Base-by-base conservation (phyloP, 2,329 filamentous ascomycete genomes). In the Neocucurbitaria cava region DNA sequence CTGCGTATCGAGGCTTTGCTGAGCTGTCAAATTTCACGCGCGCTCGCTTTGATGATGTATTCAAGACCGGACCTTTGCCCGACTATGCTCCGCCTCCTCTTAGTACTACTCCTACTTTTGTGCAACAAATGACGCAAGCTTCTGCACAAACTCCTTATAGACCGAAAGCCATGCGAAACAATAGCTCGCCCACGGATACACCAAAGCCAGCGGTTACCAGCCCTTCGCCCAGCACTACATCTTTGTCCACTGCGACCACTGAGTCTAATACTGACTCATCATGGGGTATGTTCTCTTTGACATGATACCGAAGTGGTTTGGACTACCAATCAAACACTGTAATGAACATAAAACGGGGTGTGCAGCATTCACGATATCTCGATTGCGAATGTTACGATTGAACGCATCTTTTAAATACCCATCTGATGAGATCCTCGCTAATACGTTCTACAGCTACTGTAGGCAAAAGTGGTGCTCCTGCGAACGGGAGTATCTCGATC, bases 31-130 rank as follows among this genome's bases (percentile, higher is more conserved):
- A 78, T 21, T 76, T 81, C 56, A 70, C 69, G 33, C 70, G 65
- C 9, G 65, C 74, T 46, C 69, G 71, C 8, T 77, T 81, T 53
- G 72, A 77, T 30, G 53, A 60, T 24, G 71, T 82, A 21, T 82
- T 82, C 69, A 72, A 74, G 36, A 65, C 66, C 3, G 70, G 76
- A 17, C 70, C 74, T 36, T 60, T 81, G n/a, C 77, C 77, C n/a
- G 70, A 73, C 1, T 70, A 52, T 51, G 45, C 39, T 23, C 50
- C 54, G 23, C 26, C 44, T 9, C 17, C 40, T 21, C 60, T 53
- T n/a, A 38, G 31, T 13, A 26, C 24, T 7, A 24, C 40, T 21
- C 60, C 54, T n/a, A 38, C 36, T 13, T 38, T 49, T 31, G 45
- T 23, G 26, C 43, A 51, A 28, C 30, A 31, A 33, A 10, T 49